Evolutionary conservation across 2,329 filamentous ascomycete genomes (phyloP), one percentile per base, ranked within the genome.

Genomic region (Botrytis medusae): DNA sequence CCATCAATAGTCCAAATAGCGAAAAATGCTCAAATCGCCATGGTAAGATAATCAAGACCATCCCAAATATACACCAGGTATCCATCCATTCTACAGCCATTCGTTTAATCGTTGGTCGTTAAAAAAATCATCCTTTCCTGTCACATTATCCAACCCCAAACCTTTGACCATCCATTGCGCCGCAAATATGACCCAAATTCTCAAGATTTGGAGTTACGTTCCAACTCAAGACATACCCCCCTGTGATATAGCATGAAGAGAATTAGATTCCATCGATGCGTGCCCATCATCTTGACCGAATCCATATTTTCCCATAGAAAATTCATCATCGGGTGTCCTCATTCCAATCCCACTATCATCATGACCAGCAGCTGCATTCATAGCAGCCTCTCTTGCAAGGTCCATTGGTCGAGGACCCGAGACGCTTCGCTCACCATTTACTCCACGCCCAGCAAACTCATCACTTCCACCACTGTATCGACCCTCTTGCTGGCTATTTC

Each of bases 261-360:
- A 71, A 71, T 74, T 75, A 37, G 76, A 59, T 64, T 72, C 75
- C 60, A 77, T 76, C 37, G 77, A 71, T 63, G 73, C 51, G 71
- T 79, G 77, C 25, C 75, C 44, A 54, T 77, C 75, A 62, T 74
- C 75, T 60, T 76, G 78, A 29, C 54, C 70, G 74, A 86, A 87
- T 16, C 84, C 83, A 78, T 87, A 91, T 79, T 91, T 91, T 70
- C 88, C 87, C 80, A 89, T 86, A 1, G 86, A 84, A 64, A 89
- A 89, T 40, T 91, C 89, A 72, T 91, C 89, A 71, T 91, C 90
- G 0, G 89, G 89, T 7, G 89, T 91, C 69, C 89, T 84, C 77
- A 94, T 91, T 44, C 91, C 91, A 74, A 94, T 94, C 1, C 91
- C 92, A 78, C 92, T 94, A 77, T 94, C 92, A 77, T 94, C 92